phyloP scores from a whole-genome alignment of 202 grass and related monocot species.

The Setaria italica region DNA sequence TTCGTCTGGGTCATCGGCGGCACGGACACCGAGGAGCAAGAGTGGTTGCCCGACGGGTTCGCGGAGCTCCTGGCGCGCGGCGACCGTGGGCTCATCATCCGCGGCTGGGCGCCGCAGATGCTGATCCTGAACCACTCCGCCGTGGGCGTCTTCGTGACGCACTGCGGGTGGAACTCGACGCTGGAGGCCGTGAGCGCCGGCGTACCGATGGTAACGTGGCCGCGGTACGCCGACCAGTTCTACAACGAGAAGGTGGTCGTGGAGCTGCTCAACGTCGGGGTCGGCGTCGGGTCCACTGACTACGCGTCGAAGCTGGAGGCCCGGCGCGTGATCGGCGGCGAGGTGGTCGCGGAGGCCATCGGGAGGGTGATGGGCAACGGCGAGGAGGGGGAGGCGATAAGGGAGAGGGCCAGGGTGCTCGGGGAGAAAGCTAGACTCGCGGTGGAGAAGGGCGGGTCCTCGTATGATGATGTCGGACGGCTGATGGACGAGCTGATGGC shows the following conservation, averaged over 20 bases:
- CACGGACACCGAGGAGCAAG: background rate
- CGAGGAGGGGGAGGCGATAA: slow-evolving; percentile 30
- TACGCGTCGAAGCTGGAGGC: slow-evolving; percentile 40
- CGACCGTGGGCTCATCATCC: slow-evolving; percentile 49
- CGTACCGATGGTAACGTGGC: slow-evolving; percentile 81
- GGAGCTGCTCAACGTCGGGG: slow-evolving; percentile 56
- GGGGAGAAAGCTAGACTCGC: slow-evolving; percentile 51
- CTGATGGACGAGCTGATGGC: slow-evolving; percentile 57
- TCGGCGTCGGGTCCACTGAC: slow-evolving; percentile 44
- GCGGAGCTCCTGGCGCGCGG: slow-evolving; percentile 43
- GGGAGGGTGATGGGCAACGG: slow-evolving; percentile 44
- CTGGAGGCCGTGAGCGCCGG: slow-evolving; percentile 60
- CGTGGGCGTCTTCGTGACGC: slow-evolving; percentile 72
- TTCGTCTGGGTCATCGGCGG: slow-evolving; percentile 67
- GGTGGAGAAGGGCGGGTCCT: slow-evolving; percentile 55
- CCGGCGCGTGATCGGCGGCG: slow-evolving; percentile 42
- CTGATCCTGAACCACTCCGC: slow-evolving; percentile 57
- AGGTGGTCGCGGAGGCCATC: slow-evolving; percentile 54
- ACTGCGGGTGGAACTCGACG: slow-evolving; percentile 82
- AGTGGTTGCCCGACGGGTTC: slow-evolving; percentile 61
- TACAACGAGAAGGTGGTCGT: slow-evolving; percentile 78
- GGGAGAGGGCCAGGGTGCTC: slow-evolving; percentile 46
- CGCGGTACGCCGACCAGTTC: slow-evolving; percentile 66
- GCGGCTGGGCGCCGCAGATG: slow-evolving; percentile 72
- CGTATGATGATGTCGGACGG: slow-evolving; percentile 46